Base-by-base conservation (phyloP, 1,139 yeast genomes). In the Yamadazyma songkhlaensis region DNA sequence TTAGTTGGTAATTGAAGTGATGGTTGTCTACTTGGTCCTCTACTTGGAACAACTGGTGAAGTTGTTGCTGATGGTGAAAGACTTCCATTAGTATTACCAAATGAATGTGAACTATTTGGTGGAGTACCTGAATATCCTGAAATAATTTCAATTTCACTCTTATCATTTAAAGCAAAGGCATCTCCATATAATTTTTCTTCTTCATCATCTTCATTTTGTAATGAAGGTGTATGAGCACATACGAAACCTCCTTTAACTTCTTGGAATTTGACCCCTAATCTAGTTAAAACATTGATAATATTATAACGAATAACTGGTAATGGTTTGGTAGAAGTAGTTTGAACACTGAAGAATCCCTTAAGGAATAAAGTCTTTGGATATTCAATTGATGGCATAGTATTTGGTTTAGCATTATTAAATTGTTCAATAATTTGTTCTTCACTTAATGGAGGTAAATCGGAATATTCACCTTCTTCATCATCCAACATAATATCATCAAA, bases 201-300 rank as follows among this genome's bases (percentile, higher is more conserved):
- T 40, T 67, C 72, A 32, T 34, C 41, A 11, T 35, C 51, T 32
- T 54, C 61, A 25, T 51, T 44, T 38, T 62, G 64, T 22, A 66
- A 53, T 1, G 79, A 72, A 4, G 85, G 81, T 20, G 77, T 72
- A 56, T 85, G 92, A 9, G 81, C 73, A 64, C 98, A 92, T 25
- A 86, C 75, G 58, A 92, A 92, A 0, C 97, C 98, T 40, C 97
- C 97, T 53, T 84, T 84, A 17, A 92, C 95, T 60, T 92, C 98
- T 46, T 82, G 85, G 57, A 77, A 90, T 47, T 81, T 79, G 32
- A 92, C 94, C 15, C 89, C 90, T 53, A 88, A 68, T 46, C 79
- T 79, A 25, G 80, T 81, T 57, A 92, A 73, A 1, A 86, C 94
- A 24, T 81, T 77, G 25, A 92, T 85, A 34, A 92, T 81, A 54